Base-by-base conservation (phyloP, 2,329 filamentous ascomycete species). In the Apiospora arundinis region DNA sequence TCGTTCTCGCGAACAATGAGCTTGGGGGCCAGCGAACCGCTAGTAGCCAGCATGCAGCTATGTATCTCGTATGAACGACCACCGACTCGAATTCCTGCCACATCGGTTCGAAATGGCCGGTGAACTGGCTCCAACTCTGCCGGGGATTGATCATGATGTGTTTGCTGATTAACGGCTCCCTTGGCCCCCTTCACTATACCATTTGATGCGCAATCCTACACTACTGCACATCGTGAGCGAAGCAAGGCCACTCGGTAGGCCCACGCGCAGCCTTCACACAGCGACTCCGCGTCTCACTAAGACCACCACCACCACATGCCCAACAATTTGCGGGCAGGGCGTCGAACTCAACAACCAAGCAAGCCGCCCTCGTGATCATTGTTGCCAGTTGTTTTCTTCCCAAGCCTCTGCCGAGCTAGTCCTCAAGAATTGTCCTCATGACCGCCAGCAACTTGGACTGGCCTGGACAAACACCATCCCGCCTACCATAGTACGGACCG, bases 241-340 rank as follows among this genome's bases (percentile, higher is more conserved):
- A 60, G 28, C 32, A 40, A 63, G 56, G 32, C 32, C 56, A 63
- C 32, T 63, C 56, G 56, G 21, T n/a, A 63, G 56, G 56, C 32
- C 56, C 56, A 63, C 56, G 56, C 56, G 56, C 56, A 23, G 18
- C 21, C 32, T 63, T 63, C 56, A 40, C 32, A n/a, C 32, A 21
- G 18, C 56, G 40, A 6, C 21, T n/a, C 9, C 32, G 52, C 52
- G 16, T 60, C 25, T 37, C 18, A 40, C 56, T 28, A 60, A 37
- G 6, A 37, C 28, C 28, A 37, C 8, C 52, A 16, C 45, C 48
- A 42, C 40, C 40, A 42, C 40, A 42, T 42, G 49, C 23, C 49
- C 49, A 18, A 16, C 49, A 56, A 4, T 28, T 60, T 60, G 28
- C 52, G 52, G 28, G 18, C 52, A 12, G 7, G 56, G n/a, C 32